These are phyloP conservation scores for Chytriomyces confervae DNA, from an alignment of 192 early-diverging fungal species.

Conservation along the genomic window DNA sequence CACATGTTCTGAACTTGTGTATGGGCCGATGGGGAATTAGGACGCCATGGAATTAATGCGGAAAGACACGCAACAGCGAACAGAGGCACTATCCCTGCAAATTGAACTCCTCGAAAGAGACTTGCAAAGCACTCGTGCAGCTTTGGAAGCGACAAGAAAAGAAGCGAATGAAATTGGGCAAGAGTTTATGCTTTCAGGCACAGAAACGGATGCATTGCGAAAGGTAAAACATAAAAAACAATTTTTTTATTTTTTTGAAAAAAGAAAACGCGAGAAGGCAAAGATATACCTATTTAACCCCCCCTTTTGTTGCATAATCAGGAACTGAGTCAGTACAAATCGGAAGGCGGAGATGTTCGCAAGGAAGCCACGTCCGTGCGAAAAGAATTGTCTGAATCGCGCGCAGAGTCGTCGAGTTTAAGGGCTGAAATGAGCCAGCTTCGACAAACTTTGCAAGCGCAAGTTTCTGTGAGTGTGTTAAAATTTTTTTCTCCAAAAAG, in stretches of 20 bases:
- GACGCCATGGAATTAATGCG: constrained; percentile 31
- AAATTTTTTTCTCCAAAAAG: not conserved
- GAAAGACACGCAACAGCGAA: constrained; percentile 10
- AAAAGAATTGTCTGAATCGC: constrained; percentile 14
- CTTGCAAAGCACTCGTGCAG: not conserved
- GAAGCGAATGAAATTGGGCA: not conserved
- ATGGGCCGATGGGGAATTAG: not conserved
- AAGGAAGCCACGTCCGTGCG: constrained; percentile 6
- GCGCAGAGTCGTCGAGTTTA: not conserved
- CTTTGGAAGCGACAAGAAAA: not conserved
- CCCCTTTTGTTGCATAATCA: not conserved
- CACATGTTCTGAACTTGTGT: not conserved
- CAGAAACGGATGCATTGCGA: not conserved
- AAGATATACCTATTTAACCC: not conserved
- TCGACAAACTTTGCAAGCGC: not conserved
- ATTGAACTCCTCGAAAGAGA: constrained; percentile 5
- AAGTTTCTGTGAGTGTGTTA: not conserved
- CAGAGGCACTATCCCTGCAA: not conserved
- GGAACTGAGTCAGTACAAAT: not conserved
- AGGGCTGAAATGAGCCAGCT: constrained; percentile 28
- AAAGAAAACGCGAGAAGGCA: not conserved
- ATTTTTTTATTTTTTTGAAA: not conserved
- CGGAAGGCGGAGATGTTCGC: not conserved
- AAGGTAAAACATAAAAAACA: not conserved
- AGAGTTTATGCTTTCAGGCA: not conserved